phyloP scores from a whole-genome alignment of 352 stramenopile species.

The Globisporangium takayamanum region DNA sequence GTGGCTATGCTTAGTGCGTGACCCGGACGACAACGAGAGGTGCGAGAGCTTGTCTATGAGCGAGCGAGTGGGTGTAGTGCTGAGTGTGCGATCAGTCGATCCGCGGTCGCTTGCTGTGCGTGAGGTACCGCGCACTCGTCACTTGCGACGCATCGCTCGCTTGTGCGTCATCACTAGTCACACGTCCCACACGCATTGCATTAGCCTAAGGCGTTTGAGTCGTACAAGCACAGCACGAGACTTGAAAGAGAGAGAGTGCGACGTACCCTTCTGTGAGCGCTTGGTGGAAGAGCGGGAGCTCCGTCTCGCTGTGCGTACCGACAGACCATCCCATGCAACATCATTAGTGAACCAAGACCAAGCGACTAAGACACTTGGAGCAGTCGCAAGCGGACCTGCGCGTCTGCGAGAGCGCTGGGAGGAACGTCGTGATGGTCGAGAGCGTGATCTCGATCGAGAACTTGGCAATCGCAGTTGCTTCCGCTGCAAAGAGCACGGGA shows the following conservation, averaged over 20 bases:
- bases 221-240: not conserved
- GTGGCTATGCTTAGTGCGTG: too few relatives aligned
- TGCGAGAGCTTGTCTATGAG: too few relatives aligned
- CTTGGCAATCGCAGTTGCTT: conserved; percentile 65
- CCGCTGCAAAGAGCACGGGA: conserved; percentile 62
- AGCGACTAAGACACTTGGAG: not conserved
- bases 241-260: not conserved
- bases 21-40: too few relatives aligned
- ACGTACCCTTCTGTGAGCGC: conserved; percentile 11
- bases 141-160: conserved; percentile 42
- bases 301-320: conserved; percentile 22
- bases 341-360: not conserved
- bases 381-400: conserved; percentile 20
- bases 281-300: conserved; percentile 20
- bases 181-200: too few relatives aligned
- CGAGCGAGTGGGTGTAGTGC: too few relatives aligned
- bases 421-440: conserved; percentile 75
- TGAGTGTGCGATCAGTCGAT: conserved; percentile 19
- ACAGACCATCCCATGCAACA: not conserved
- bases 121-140: conserved; percentile 47
- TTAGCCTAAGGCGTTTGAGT: too few relatives aligned
- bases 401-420: conserved; percentile 54
- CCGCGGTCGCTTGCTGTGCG: conserved; percentile 47
- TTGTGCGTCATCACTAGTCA: conserved; percentile 3
- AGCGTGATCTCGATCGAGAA: conserved; percentile 77